phyloP scores from a whole-genome alignment of 169 alveolate genomes.

The Eimeria mitis region DNA sequence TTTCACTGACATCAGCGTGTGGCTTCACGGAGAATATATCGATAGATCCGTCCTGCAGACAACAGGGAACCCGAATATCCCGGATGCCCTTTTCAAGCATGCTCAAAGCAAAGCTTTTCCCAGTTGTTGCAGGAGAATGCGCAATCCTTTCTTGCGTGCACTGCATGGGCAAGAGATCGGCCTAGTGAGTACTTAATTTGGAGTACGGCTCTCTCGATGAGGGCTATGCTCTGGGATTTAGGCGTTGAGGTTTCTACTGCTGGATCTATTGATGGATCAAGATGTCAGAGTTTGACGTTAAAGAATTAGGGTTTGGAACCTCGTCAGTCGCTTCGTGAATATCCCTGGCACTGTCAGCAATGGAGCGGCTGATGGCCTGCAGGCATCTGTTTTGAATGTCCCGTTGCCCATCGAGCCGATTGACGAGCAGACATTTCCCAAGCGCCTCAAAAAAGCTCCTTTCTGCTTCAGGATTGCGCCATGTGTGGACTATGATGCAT shows the following conservation, averaged over 20 bases:
- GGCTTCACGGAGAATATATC: slow-evolving; percentile 54
- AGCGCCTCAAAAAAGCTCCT: slow-evolving; percentile 48
- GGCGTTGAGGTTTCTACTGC: neutral
- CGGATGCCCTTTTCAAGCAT: neutral
- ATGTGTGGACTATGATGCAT: slow-evolving; percentile 25
- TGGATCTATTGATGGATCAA: neutral
- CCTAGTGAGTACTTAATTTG: neutral
- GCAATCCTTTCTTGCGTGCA: neutral
- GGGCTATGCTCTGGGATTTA: neutral
- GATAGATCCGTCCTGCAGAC: slow-evolving; percentile 48
- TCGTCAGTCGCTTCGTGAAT: slow-evolving; percentile 54
- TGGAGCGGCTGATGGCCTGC: slow-evolving; percentile 37
- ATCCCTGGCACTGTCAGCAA: slow-evolving; percentile 71
- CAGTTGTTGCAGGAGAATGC: neutral
- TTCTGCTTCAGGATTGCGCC: slow-evolving; percentile 50
- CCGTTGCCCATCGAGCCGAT: slow-evolving; percentile 52
- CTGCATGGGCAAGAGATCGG: neutral
- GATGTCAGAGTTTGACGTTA: neutral
- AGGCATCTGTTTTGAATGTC: slow-evolving; percentile 40
- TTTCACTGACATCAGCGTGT: slow-evolving; percentile 8
- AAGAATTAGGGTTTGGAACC: slow-evolving; percentile 3
- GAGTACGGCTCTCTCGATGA: neutral
- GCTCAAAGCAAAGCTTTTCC: neutral
- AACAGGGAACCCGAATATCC: neutral
- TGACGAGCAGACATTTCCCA: slow-evolving; percentile 18